Evolutionary conservation across 305 asterid genomes (phyloP).

Genomic region (Rubia balearica): DNA sequence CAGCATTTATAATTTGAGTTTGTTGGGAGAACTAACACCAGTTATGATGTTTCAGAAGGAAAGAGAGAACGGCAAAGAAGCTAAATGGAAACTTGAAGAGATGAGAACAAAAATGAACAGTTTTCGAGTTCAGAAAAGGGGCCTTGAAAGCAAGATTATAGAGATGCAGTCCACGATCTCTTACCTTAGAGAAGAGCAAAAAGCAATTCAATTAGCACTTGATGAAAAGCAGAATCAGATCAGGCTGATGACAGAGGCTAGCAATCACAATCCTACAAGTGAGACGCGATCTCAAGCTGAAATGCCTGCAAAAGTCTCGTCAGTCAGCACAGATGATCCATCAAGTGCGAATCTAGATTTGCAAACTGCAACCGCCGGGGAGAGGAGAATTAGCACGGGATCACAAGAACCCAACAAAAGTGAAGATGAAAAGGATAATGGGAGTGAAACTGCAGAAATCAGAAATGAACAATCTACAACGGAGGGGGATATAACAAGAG

Average conservation of each 20-base stretch:
- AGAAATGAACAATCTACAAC: too few species aligned
- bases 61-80: slow-evolving; percentile 34
- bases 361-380: slow-evolving; percentile 9
- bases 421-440: slow-evolving; percentile 10
- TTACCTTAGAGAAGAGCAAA: slow-evolving; percentile 54
- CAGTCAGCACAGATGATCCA: slow-evolving; percentile 31
- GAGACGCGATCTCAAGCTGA: slow-evolving; percentile 36
- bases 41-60: slow-evolving; percentile 41
- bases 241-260: slow-evolving; percentile 24
- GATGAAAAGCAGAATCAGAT: slow-evolving; percentile 52
- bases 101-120: slow-evolving; percentile 37
- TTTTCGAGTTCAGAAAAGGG: slow-evolving; percentile 41
- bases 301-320: slow-evolving; percentile 21
- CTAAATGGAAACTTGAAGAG: slow-evolving; percentile 44
- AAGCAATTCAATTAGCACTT: slow-evolving; percentile 29
- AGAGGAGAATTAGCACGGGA: not conserved
- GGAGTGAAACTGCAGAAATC: not conserved
- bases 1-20: not conserved
- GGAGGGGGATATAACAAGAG: too few species aligned
- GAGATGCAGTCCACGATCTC: slow-evolving; percentile 60
- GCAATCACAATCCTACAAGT: slow-evolving; percentile 21
- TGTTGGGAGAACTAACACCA: not conserved
- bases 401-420: not conserved
- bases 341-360: slow-evolving; percentile 22
- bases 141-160: slow-evolving; percentile 31